A percentile compares a stretch with the other conserved stretches of the same genome.
phyloP scores from a whole-genome alignment of 371 early-diverging fungal species.

The Fennellomyces sp. region DNA sequence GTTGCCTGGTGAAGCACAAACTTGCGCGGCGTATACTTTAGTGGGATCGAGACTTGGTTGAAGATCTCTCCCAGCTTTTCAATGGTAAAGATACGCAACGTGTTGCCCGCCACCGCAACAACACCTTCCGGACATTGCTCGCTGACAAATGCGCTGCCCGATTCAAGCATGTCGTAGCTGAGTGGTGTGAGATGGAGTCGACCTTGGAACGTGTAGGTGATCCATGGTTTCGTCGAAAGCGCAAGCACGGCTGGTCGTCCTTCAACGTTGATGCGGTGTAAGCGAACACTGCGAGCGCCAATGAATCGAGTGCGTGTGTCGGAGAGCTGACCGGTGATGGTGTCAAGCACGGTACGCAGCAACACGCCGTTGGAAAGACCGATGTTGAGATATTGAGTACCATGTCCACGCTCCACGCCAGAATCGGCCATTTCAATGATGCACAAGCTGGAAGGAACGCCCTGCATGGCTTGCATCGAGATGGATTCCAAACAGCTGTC shows the following conservation, averaged over 20 bases:
- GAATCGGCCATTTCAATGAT: slow-evolving; percentile 82
- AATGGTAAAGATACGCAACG: slow-evolving; percentile 82
- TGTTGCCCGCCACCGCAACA: slow-evolving; percentile 87
- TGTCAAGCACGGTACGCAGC: slow-evolving; percentile 86
- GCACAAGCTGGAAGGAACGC: slow-evolving; percentile 57
- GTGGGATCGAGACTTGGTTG: slow-evolving; percentile 83
- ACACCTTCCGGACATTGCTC: slow-evolving; percentile 91
- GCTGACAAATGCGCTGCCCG: slow-evolving; percentile 85
- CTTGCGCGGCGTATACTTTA: slow-evolving; percentile 89
- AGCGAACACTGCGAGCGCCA: slow-evolving; percentile 83
- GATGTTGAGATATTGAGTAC: slow-evolving; percentile 82
- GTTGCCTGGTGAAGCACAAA: slow-evolving; percentile 74
- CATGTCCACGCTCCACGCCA: slow-evolving; percentile 57
- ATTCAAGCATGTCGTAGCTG: slow-evolving; percentile 80
- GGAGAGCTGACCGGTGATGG: slow-evolving; percentile 80
- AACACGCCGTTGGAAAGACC: slow-evolving; percentile 92
- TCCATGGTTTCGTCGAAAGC: slow-evolving; percentile 88
- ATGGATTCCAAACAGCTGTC: slow-evolving; percentile 77
- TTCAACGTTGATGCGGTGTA: slow-evolving; percentile 71
- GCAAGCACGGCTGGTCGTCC: slow-evolving; percentile 81
- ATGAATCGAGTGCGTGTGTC: slow-evolving; percentile 90
- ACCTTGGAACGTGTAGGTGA: slow-evolving; percentile 82
- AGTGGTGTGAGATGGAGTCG: slow-evolving; percentile 59
- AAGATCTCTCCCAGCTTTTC: slow-evolving; percentile 85
- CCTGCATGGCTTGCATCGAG: slow-evolving; percentile 78